phyloP scores from a whole-genome alignment of 1,284 basidiomycete genomes.

The Cryptococcus depauperatus region DNA sequence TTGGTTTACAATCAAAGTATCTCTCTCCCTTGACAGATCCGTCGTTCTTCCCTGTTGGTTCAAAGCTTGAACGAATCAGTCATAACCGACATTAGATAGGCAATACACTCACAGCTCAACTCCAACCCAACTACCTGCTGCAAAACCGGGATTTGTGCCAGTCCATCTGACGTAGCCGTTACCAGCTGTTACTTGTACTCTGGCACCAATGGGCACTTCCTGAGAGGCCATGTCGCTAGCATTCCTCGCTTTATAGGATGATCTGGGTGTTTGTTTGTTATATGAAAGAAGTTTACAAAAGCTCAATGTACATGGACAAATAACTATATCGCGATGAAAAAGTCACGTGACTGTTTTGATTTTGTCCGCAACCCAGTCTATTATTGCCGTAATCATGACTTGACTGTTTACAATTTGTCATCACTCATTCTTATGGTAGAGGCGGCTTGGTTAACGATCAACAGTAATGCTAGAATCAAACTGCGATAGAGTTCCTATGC shows the following conservation, averaged over 20 bases:
- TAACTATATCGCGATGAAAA: too few species aligned
- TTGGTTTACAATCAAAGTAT: constrained; percentile 76
- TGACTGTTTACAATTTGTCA: too few species aligned
- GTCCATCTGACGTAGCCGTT: constrained; percentile 78
- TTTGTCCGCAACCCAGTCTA: too few species aligned
- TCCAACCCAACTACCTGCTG: constrained; percentile 88
- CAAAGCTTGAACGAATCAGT: constrained; percentile 28
- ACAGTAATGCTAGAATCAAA: too few species aligned
- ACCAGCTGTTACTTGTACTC: constrained; percentile 66
- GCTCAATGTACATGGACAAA: too few species aligned
- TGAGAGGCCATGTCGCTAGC: constrained; percentile 27
- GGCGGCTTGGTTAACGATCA: too few species aligned
- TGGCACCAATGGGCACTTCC: constrained; percentile 37
- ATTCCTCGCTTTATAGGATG: background rate
- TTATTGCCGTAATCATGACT: too few species aligned
- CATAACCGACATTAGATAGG: background rate
- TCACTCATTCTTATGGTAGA: too few species aligned
- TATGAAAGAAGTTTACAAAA: too few species aligned
- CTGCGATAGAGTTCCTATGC: too few species aligned
- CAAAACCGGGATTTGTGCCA: constrained; percentile 72
- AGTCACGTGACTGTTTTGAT: too few species aligned
- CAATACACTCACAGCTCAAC: constrained; percentile 60
- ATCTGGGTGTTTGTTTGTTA: too few species aligned
- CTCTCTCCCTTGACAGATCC: constrained; percentile 71
- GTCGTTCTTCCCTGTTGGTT: constrained; percentile 88